Evolutionary conservation across 2,329 filamentous ascomycete species (phyloP), one percentile per base, ranked within the genome.

Genomic region (Ophiocordyceps sinensis): DNA sequence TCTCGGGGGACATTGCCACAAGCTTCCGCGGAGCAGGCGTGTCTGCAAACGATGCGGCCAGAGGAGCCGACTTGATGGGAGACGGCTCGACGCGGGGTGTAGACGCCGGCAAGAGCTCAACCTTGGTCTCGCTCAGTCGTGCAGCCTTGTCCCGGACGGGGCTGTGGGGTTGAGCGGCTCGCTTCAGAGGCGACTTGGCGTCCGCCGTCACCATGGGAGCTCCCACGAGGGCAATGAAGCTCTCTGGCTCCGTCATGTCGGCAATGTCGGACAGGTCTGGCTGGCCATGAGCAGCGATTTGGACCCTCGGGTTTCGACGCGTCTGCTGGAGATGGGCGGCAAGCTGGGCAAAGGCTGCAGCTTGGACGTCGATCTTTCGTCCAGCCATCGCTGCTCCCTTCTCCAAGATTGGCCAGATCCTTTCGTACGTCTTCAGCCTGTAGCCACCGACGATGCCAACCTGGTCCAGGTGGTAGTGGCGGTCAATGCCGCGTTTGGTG

Each of bases 171-270:
- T 49, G 48, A 21, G 51, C 45, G 26, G 50, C 43, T 31, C 50
- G 50, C 50, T 61, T 61, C 17, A 49, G 52, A 1, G 59, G 59
- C 5, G 58, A 61, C 38, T 47, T 50, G 34, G 50, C 43, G 36
- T 57, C 51, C 2, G 51, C 43, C 38, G 48, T 47, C 41, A 46
- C 35, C 6, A 44, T 41, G 2, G 51, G 51, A 14, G 49, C 47
- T 15, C 45, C 47, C 29, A 52, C 46, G 26, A 52, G 39, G 8
- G 49, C 41, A 21, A 47, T 45, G 8, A 53, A 45, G 30, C 52
- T 55, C 23, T 51, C 50, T 19, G 54, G 53, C 28, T 60, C 57
- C 1, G 49, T 43, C n/a, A 39, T 36, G n/a, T 60, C 57, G 5
- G 42, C 41, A 38, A 59, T 56, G 10, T 49, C 49, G n/a, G 49